These are phyloP conservation scores for Osmanthus fragrans DNA, from an alignment of 257 asterid genomes.

Conservation along the genomic window DNA sequence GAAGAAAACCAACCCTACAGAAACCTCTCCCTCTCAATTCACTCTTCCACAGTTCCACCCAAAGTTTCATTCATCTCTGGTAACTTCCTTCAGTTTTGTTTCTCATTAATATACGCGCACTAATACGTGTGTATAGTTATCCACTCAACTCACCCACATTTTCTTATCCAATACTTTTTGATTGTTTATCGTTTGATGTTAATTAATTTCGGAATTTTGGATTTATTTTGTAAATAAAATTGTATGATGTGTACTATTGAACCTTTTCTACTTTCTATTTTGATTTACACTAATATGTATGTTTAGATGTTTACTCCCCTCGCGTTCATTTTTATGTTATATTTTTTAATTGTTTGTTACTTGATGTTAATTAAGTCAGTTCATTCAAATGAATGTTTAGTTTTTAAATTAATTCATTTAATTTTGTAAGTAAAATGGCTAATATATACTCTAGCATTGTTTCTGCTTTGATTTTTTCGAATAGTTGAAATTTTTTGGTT, in stretches of 20 bases:
- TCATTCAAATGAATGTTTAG: not conserved
- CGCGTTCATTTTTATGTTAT: not conserved
- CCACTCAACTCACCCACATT: too few relatives aligned
- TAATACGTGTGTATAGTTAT: too few relatives aligned
- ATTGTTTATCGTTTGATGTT: not conserved
- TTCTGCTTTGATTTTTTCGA: slow-evolving; percentile 19
- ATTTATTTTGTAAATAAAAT: not conserved
- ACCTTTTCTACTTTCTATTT: not conserved
- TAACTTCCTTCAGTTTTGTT: too few relatives aligned
- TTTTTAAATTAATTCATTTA: slow-evolving; percentile 20
- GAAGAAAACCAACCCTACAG: slow-evolving; percentile 35
- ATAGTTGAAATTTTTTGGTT: not conserved
- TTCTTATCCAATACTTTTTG: too few relatives aligned
- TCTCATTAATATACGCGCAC: too few relatives aligned
- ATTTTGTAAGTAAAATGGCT: slow-evolving; percentile 8
- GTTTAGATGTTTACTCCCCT: not conserved
- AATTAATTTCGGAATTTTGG: slow-evolving; percentile 3
- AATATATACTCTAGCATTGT: slow-evolving; percentile 5
- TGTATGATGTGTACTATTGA: not conserved
- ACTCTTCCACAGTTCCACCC: slow-evolving; percentile 25
- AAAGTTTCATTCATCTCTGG: not conserved
- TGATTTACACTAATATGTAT: not conserved
- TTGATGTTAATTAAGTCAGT: slow-evolving; percentile 8
- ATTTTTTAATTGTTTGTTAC: not conserved
- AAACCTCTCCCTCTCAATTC: slow-evolving; percentile 33